Base-by-base conservation (phyloP, 2,329 filamentous ascomycete genomes). In the Pseudogymnoascus sp. region DNA sequence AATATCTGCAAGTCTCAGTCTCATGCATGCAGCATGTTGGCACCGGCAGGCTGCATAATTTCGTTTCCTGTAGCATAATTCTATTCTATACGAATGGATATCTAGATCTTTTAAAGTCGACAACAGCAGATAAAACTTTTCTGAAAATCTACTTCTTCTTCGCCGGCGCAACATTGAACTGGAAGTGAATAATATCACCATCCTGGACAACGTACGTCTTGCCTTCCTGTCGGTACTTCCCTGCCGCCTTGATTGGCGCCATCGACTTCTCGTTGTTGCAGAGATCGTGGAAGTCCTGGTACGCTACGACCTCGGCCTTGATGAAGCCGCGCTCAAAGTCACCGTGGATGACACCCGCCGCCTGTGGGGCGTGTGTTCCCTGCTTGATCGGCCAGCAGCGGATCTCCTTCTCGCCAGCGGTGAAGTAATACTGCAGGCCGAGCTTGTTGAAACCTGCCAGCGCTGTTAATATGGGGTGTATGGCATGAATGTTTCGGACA, bases 391-490 rank as follows among this genome's bases (percentile, higher is more conserved):
- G 75, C 75, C 74, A 77, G 63, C 75, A 77, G 59, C 74, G 67
- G 39, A 77, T 73, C 63, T 77, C 75, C 65, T 77, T 77, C 69
- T 77, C 74, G 15, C 74, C 75, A 62, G 74, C 75, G 62, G 74
- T 76, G 59, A 77, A 77, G 66, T 76, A 76, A 63, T 77, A 77
- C 61, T 76, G 74, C 48, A 76, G 60, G 5, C 75, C 74, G 7
- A 76, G 70, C 65, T 76, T 76, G 1, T 68, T 75, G 59, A 76
- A 76, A 1, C 75, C 75, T 48, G 8, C 2, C 3, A 9, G 5
- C 3, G 13, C 0, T 18, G 8, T 48, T 48, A 48, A 23, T 15
- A 2, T 15, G 41, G 3, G 23, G 6, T 28, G 13, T 9, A 10
- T 28, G 23, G 6, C 1, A 3, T 3, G 21, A 23, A 15, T 15